Evolutionary conservation across 805 yeast species (phyloP), one percentile per base, ranked within the genome.

Genomic region (Yarrowia sp.): DNA sequence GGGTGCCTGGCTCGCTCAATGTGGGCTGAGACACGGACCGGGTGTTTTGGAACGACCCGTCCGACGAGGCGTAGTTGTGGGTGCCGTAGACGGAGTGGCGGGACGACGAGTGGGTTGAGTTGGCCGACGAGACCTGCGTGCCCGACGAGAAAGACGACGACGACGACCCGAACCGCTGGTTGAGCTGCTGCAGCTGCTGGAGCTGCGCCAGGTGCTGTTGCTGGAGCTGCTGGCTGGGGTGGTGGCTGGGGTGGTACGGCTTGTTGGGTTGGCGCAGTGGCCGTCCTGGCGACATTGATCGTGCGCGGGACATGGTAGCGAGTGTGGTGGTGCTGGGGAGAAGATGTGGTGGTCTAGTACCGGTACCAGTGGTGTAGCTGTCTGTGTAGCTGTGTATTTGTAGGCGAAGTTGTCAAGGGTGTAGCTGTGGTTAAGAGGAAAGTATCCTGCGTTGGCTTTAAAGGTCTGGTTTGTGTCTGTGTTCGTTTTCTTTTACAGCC

Each of bases 121-220:
- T 41, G 7, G 41, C 64, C 35, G 65, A 36, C 26, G 52, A 43
- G 8, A 19, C 26, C 40, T 59, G 65, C 2, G 65, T 42, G 43
- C 52, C 42, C 42, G 65, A 43, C 42, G 65, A 59, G 43, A 56
- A 56, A n/a, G 64, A 56, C 64, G 64, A 56, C 48, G n/a, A n/a
- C 48, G 52, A 48, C 67, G 67, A 61, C 36, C 67, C 67, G 32
- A 48, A 63, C n/a, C 67, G 55, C 46, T 63, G 67, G 56, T 63
- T 63, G 56, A 63, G 67, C 67, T 48, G 67, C 48, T 63, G 67
- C 56, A 63, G 40, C 56, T 63, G 67, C 67, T 63, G 67, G 40
- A 63, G 46, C 56, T 63, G 55, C 9, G 67, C 67, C 26, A 63
- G 56, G n/a, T 63, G 67, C 46, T 63, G 67, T 36, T 63, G 67